These are phyloP conservation scores for Pyrus pyrifolia DNA, from an alignment of 306 rosid genomes.

Conservation along the genomic window DNA sequence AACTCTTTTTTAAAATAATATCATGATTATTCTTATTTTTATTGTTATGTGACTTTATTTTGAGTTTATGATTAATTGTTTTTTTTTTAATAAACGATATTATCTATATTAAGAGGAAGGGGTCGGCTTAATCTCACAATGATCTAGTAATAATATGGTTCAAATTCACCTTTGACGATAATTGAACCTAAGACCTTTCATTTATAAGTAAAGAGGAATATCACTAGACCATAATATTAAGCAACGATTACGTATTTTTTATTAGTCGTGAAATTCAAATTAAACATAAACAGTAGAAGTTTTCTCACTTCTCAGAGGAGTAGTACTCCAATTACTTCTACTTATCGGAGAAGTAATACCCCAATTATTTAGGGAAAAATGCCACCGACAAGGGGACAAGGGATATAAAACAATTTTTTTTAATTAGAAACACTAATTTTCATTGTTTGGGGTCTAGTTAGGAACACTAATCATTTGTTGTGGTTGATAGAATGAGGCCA, in stretches of 20 bases:
- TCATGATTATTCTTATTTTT: too few species aligned
- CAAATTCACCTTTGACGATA: too few species aligned
- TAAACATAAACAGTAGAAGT: neutral
- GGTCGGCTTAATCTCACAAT: too few species aligned
- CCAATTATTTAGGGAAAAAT: neutral
- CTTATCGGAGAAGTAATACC: neutral
- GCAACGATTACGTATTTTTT: too few species aligned
- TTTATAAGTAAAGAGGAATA: too few species aligned
- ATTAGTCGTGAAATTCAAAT: too few species aligned
- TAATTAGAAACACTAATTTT: neutral
- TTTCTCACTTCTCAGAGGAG: neutral
- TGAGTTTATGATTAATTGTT: too few species aligned
- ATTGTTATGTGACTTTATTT: too few species aligned
- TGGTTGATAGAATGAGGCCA: neutral
- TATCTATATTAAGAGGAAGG: too few species aligned
- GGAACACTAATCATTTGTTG: neutral
- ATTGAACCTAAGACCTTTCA: too few species aligned
- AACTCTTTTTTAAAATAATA: too few species aligned
- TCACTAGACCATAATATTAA: fast-evolving
- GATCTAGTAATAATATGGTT: fast-evolving
- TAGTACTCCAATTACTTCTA: neutral
- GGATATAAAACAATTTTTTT: neutral
- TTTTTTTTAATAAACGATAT: too few species aligned
- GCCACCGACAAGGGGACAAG: neutral
- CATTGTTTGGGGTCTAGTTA: neutral